A percentile compares a stretch with the other conserved stretches of the same genome.
These are phyloP conservation scores for Leccinum rimulosum DNA, from an alignment of 768 basidiomycete species.

Conservation along the genomic window DNA sequence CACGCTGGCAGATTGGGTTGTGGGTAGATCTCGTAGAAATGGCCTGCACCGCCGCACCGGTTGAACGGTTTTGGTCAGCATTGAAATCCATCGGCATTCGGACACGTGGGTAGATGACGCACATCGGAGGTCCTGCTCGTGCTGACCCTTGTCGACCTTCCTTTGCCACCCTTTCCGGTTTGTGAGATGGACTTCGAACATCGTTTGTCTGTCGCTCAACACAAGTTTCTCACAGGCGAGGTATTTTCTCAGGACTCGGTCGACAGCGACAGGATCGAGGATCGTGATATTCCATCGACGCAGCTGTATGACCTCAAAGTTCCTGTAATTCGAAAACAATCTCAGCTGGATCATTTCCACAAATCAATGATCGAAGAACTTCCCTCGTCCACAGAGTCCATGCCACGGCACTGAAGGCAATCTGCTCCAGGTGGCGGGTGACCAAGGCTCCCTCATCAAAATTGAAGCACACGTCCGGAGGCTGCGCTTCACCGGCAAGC, in stretches of 20 bases:
- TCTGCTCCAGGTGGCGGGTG: not conserved
- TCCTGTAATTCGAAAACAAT: conserved; percentile 16
- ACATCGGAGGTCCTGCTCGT: conserved; percentile 16
- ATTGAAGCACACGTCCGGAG: too few relatives aligned
- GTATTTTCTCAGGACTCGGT: conserved; percentile 1
- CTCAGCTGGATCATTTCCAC: not conserved
- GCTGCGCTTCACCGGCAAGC: not conserved
- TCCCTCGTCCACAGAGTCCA: not conserved
- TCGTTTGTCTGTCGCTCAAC: conserved; percentile 8
- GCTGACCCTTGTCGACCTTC: conserved; percentile 25
- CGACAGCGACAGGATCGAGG: not conserved
- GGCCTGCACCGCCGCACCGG: conserved; percentile 12
- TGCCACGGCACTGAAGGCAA: not conserved
- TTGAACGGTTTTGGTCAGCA: not conserved
- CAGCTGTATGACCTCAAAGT: conserved; percentile 31
- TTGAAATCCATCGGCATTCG: not conserved
- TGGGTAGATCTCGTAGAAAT: conserved; percentile 36
- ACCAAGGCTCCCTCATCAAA: not conserved
- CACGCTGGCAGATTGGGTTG: conserved; percentile 30
- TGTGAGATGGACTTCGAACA: conserved; percentile 21
- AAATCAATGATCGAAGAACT: not conserved
- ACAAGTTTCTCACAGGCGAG: conserved; percentile 1
- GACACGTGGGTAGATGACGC: not conserved
- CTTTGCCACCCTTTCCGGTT: conserved; percentile 28
- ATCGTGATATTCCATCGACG: conserved; percentile 19